Evolutionary conservation across 2,329 filamentous ascomycete genomes (phyloP), one percentile per base, ranked within the genome.

Genomic region (Aplosporella prunicola): DNA sequence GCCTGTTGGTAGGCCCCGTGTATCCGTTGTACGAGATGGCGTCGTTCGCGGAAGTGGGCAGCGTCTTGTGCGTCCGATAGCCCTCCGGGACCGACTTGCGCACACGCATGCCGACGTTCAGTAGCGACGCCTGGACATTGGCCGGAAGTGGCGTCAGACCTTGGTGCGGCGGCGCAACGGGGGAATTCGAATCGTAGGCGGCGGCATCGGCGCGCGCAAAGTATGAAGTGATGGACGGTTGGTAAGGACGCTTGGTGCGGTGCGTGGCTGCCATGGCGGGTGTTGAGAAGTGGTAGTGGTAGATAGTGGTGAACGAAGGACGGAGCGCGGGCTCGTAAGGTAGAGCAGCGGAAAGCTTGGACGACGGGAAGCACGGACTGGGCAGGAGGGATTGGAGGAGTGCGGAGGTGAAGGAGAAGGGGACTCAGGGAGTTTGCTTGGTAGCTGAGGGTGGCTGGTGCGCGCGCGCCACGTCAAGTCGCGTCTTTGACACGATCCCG

Each of bases 61-160:
- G 20, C 9, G 38, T 66, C 43, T 63, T 56, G 58, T 73, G 73
- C 2, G 84, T 93, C 66, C 93, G 93, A 71, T 95, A 95, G 42
- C 89, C 89, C 57, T 95, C 88, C 1, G 86, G 82, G 6, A 96
- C 82, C 9, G 83, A 83, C 65, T 96, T 96, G 55, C 89, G 82
- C 34, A 96, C 74, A 16, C 89, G 80, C 87, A 95, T 95, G 51
- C 89, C 89, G 46, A 96, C 89, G 51, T 74, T 84, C 27, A 95
- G 69, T n/a, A 96, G 78, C 44, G 82, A 82, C 23, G 87, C 72
- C 60, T 94, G 85, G 20, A 93, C 70, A 6, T 68, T 68, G 16
- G 70, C 60, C 1, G 84, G 78, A 10, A 88, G 67, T 4, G 57
- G 50, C 48, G 41, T 29, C 47, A 47, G 15, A 38, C 35, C 23